Conservation (phyloP, 495 filamentous ascomycete genomes). For the Neurospora sublineolata region DNA sequence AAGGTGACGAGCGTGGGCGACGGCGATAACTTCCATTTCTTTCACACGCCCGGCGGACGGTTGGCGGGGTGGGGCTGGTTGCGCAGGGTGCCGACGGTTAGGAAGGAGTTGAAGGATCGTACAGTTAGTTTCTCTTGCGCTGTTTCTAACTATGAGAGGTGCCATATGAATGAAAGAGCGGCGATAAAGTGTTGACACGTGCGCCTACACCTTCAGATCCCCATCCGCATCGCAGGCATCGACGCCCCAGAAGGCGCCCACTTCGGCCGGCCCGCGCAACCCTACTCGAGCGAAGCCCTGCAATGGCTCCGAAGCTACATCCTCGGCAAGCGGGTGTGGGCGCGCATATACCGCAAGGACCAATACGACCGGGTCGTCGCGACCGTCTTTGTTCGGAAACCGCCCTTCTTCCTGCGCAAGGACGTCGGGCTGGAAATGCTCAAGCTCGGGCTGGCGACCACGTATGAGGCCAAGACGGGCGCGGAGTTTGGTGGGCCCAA, state of each 20-base stretch:
- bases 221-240: conserved; percentile 78
- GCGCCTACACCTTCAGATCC: conserved; percentile 39
- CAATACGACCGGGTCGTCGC: conserved; percentile 89
- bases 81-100: conserved; percentile 56
- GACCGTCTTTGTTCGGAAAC: conserved; percentile 62
- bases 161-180: background rate
- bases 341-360: conserved; percentile 67
- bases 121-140: conserved; percentile 47
- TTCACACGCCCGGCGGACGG: conserved; percentile 83
- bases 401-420: conserved; percentile 46
- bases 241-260: conserved; percentile 90
- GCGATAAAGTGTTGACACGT: conserved; percentile 2
- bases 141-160: background rate
- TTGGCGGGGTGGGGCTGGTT: conserved; percentile 87
- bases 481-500: conserved; percentile 68
- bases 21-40: conserved; percentile 87
- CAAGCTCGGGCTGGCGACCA: conserved; percentile 66
- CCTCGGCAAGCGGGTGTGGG: conserved; percentile 62
- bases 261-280: conserved; percentile 81
- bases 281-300: conserved; percentile 67
- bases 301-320: conserved; percentile 66
- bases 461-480: conserved; percentile 83
- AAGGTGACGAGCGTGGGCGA: conserved; percentile 89
- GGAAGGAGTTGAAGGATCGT: conserved; percentile 55
- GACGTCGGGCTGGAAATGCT: conserved; percentile 91